phyloP scores from a whole-genome alignment of 805 yeast species.

The Ogataea minuta region DNA sequence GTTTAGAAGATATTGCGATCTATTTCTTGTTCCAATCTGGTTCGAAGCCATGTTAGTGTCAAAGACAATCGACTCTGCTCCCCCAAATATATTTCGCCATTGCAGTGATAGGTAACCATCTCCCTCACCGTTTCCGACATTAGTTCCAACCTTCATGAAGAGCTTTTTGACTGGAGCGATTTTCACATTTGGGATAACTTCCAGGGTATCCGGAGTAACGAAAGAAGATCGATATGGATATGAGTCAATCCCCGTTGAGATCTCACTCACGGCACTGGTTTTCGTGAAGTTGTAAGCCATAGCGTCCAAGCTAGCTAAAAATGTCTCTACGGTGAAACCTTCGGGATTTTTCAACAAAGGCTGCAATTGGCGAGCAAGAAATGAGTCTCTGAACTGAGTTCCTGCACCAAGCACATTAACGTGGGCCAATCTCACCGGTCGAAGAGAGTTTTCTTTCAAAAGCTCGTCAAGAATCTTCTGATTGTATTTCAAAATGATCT shows the following conservation, averaged over 20 bases:
- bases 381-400: slow-evolving; percentile 41
- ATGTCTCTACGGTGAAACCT: slow-evolving; percentile 37
- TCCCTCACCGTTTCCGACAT: slow-evolving; percentile 95
- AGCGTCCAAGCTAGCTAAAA: slow-evolving; percentile 42
- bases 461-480: slow-evolving; percentile 27
- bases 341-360: slow-evolving; percentile 42
- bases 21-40: slow-evolving; percentile 44
- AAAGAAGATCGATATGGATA: slow-evolving; percentile 17
- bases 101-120: slow-evolving; percentile 85
- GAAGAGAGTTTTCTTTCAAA: slow-evolving; percentile 31
- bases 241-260: slow-evolving; percentile 36
- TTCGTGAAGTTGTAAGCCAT: slow-evolving; percentile 44
- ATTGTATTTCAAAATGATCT: slow-evolving; percentile 30
- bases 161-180: slow-evolving; percentile 63
- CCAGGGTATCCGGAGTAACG: slow-evolving; percentile 24
- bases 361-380: slow-evolving; percentile 44
- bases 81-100: slow-evolving; percentile 55
- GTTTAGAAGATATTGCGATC: slow-evolving; percentile 48
- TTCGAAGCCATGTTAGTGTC: slow-evolving; percentile 45
- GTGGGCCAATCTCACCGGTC: slow-evolving; percentile 43
- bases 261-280: slow-evolving; percentile 42
- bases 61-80: slow-evolving; percentile 49
- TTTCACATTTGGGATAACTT: slow-evolving; percentile 30
- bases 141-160: slow-evolving; percentile 89
- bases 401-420: slow-evolving; percentile 50